Conservation (phyloP, 2,329 filamentous ascomycete species). For the Apiospora phragmitis region DNA sequence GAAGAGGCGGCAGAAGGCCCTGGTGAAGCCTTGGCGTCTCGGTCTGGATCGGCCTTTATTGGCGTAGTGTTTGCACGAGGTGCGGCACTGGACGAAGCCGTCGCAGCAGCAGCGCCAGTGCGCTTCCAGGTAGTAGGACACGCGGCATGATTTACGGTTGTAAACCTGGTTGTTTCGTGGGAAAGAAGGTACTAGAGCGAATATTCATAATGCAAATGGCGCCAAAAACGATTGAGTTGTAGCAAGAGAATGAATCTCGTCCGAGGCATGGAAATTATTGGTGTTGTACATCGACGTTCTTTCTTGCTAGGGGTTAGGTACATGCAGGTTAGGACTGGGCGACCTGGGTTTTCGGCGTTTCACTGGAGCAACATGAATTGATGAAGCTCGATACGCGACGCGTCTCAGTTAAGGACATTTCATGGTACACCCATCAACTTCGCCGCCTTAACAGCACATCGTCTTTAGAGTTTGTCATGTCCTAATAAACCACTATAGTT, state of each 20-base stretch:
- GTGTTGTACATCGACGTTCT: background rate
- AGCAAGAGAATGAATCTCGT: background rate
- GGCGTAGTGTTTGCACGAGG: background rate
- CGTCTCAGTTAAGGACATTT: background rate
- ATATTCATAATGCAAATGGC: background rate
- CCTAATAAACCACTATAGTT: too few species aligned
- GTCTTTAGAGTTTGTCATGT: background rate
- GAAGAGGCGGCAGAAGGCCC: background rate
- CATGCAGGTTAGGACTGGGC: background rate
- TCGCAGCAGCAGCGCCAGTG: background rate
- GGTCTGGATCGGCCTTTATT: background rate
- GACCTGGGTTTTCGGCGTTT: background rate
- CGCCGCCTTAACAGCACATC: too few species aligned
- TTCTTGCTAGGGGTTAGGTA: background rate
- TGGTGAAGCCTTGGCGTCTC: constrained; percentile 11
- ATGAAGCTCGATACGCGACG: background rate
- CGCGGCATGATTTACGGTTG: constrained; percentile 44
- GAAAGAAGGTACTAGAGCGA: background rate
- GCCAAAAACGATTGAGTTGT: background rate
- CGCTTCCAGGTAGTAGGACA: constrained; percentile 53
- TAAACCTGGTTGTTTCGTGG: background rate
- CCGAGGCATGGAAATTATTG: background rate
- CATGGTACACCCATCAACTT: background rate
- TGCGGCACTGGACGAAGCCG: background rate
- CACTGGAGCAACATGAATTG: background rate